Conservation (phyloP, 176 grass and related monocot species). For the Hyparrhenia diplandra region DNA sequence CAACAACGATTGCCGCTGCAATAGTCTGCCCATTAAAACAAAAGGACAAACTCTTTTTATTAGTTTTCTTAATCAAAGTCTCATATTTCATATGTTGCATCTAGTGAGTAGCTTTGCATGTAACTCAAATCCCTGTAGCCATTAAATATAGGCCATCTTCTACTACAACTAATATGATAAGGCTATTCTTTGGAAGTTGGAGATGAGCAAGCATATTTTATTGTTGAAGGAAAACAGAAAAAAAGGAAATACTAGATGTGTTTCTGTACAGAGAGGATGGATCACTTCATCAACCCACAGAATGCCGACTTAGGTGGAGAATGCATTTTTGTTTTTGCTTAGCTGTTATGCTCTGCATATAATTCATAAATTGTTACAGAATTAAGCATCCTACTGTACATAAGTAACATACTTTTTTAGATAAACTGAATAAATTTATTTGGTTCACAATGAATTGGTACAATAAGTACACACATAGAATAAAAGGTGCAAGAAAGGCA, state of each 20-base stretch:
- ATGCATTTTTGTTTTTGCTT: neutral
- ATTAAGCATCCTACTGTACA: neutral
- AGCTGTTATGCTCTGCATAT: neutral
- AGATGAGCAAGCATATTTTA: neutral
- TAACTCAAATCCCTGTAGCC: neutral
- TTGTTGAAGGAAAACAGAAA: neutral
- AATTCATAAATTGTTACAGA: neutral
- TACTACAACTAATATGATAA: neutral
- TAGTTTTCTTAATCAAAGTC: neutral
- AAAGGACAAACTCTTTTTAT: neutral
- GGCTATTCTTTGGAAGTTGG: neutral
- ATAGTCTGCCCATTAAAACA: slow-evolving; percentile 66
- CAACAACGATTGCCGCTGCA: slow-evolving; percentile 84
- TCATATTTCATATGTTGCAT: neutral
- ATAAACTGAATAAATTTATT: neutral
- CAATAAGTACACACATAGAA: neutral
- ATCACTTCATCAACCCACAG: neutral
- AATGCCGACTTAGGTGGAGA: neutral
- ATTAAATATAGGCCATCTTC: neutral
- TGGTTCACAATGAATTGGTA: neutral
- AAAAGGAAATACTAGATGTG: neutral
- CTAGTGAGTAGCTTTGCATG: neutral
- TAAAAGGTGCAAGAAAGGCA: neutral
- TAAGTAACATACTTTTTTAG: neutral
- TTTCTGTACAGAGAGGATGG: neutral